Evolutionary conservation across 805 yeast species (phyloP), one percentile per base, ranked within the genome.

Genomic region (Nakazawaea sp.): DNA sequence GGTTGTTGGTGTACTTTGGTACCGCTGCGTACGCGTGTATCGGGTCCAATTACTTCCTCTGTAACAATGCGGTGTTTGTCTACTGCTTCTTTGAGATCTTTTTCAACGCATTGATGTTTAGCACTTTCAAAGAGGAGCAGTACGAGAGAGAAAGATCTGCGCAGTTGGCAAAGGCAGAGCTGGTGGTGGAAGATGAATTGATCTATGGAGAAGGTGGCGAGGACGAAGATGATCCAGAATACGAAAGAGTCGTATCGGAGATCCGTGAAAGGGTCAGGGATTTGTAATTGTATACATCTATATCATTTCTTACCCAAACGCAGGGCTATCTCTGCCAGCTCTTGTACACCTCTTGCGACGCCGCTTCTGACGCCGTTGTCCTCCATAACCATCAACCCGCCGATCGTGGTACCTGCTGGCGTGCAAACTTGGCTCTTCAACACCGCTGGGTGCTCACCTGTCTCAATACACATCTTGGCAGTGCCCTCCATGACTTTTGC

Each of bases 391-490:
- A 90, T 71, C 41, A 92, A 66, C 0, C 98, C 98, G 8, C 95
- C 95, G 56, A 92, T 92, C 4, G 98, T 92, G 35, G 97, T 89
- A 24, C 98, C 98, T 21, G 92, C 98, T 18, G 98, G 98, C 0
- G 98, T 92, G 55, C 96, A 88, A 7, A 92, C 92, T 49, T 79
- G 81, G 55, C 83, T 78, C 55, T 85, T 85, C 56, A 92, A 70
- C 10, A 74, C 86, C 15, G 92, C 90, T 9, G 98, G 98, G 53
- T 90, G 96, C 30, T 70, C 75, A 3, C 86, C 88, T 9, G 88
- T 79, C 46, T 76, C 74, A 45, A 80, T 72, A 1, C 81, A 89
- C 96, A 92, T 84, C 60, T 78, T 79, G 12, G 92, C 90, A 11
- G 97, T 84, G 18, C 98, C 98, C 57, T 82, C 89, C 76, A 88